A percentile compares a stretch with the other conserved stretches of the same genome.
phyloP scores from a whole-genome alignment of 108 stramenopile species.

The Nitzschia sp. region DNA sequence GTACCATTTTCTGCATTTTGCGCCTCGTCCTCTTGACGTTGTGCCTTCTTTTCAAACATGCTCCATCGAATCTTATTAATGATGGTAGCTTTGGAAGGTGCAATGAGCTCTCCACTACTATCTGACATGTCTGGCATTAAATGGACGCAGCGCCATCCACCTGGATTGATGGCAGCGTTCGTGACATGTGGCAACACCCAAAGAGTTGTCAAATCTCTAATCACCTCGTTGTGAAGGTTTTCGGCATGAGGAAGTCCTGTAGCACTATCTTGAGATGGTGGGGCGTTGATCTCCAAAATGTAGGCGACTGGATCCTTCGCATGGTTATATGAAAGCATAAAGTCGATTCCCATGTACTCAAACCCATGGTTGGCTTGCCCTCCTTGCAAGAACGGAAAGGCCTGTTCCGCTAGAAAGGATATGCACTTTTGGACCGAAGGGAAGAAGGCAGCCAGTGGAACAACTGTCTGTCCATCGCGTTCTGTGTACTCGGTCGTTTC shows the following conservation, averaged over 20 bases:
- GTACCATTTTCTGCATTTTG: conserved; percentile 25
- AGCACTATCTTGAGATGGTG: conserved; percentile 88
- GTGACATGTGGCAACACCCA: conserved; percentile 73
- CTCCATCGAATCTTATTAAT: conserved; percentile 84
- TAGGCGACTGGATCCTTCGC: conserved; percentile 57
- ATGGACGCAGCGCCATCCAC: conserved; percentile 68
- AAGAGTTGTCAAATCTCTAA: conserved; percentile 62
- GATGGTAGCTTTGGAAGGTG: conserved; percentile 80
- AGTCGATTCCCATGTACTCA: conserved; percentile 87
- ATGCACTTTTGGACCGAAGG: conserved; percentile 71
- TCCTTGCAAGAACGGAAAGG: conserved; percentile 59
- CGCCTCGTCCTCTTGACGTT: conserved; percentile 10
- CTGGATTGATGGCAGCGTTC: conserved; percentile 4
- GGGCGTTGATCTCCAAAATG: conserved; percentile 84
- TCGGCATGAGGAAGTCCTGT: conserved; percentile 81
- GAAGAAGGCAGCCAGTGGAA: conserved; percentile 61
- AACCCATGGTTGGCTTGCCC: conserved; percentile 81
- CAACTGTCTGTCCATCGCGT: conserved; percentile 22
- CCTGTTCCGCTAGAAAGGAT: conserved; percentile 42
- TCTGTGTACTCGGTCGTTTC: conserved; percentile 18
- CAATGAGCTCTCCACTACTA: conserved; percentile 21
- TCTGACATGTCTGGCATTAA: neutral
- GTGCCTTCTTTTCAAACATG: conserved; percentile 61
- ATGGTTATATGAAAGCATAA: conserved; percentile 61
- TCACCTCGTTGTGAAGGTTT: conserved; percentile 74